Evolutionary conservation across 331 rosid genomes (phyloP), one percentile per base, ranked within the genome.

Genomic region (Malus hybrid): DNA sequence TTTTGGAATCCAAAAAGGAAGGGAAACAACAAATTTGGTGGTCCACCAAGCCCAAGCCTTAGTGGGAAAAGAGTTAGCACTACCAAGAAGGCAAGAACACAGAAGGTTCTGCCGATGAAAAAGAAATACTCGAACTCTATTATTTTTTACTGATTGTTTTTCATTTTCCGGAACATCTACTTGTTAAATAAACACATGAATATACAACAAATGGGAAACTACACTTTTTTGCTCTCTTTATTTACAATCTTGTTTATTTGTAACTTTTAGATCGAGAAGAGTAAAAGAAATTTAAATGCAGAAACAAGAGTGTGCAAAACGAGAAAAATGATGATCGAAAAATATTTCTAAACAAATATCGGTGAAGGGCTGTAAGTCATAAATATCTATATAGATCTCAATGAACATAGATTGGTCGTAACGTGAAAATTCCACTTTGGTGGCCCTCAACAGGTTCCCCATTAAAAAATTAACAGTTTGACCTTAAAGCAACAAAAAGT

Each of bases 361-460:
- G 3, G 15, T 20, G 63, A 57, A 56, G 62, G 28, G 22, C 31
- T 50, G 29, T 14, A 22, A 59, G 57, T 46, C 28, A 32, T 34
- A 24, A 67, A 15, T 11, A 61, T 48, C 50, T 44, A 74, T 24
- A 65, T 60, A 66, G 76, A 71, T 81, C 71, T 66, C 10, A 27
- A 63, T 75, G 77, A 55, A 76, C 74, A 71, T 15, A 64, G 84
- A 65, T 70, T 56, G 78, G 31, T 73, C 22, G 16, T 68, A 59
- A 64, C 67, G 36, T 78, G 42, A 56, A 64, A 71, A 65, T 81
- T 81, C 78, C 78, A 36, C 61, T 66, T 65, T 72, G 75, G 80
- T 62, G 84, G 75, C 73, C 75, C 68, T 71, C 59, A 39, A 3
- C 48, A 46, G 78, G 3, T 39, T 76, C 68, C 68, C 71, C 81